Conservation (phyloP, 106 monocot genomes). For the Allium fistulosum region DNA sequence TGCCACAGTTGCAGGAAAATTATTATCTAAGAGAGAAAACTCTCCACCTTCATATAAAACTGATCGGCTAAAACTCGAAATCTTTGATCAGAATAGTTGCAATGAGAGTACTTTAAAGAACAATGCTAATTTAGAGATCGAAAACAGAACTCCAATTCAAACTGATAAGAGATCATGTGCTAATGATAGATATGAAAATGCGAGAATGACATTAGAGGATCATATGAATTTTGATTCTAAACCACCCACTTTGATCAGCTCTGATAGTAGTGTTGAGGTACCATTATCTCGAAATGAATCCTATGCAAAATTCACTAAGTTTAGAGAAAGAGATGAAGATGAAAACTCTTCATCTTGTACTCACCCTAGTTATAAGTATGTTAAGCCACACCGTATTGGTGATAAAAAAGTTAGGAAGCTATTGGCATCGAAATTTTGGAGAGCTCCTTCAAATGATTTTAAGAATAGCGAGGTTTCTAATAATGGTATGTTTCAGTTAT, state of each 20-base stretch:
- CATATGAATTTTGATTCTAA: slow-evolving; percentile 51
- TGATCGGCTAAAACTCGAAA: slow-evolving; percentile 40
- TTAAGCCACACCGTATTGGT: slow-evolving; percentile 34
- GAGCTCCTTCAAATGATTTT: slow-evolving; percentile 19
- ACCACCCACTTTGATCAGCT: slow-evolving; percentile 47
- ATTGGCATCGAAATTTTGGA: slow-evolving; percentile 50
- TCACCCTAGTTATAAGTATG: slow-evolving; percentile 20
- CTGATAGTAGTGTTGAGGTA: slow-evolving; percentile 68
- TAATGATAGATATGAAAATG: neutral
- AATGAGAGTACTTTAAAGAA: slow-evolving; percentile 28
- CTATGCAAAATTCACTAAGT: slow-evolving; percentile 6
- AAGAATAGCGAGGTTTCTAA: slow-evolving; percentile 34
- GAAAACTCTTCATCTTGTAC: slow-evolving; percentile 79
- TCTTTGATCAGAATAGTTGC: slow-evolving; percentile 66
- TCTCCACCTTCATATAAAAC: neutral
- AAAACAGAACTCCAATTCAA: neutral
- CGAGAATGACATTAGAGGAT: slow-evolving; percentile 20
- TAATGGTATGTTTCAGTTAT: slow-evolving; percentile 17
- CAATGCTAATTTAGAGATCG: slow-evolving; percentile 5
- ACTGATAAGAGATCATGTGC: neutral
- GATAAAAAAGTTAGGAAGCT: slow-evolving; percentile 54
- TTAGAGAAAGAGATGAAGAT: slow-evolving; percentile 16
- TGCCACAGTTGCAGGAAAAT: slow-evolving; percentile 41
- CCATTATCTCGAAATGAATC: slow-evolving; percentile 30
- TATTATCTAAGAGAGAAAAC: slow-evolving; percentile 25